Conservation (phyloP, 176 grass and related monocot species). For the Carex scoparia region DNA sequence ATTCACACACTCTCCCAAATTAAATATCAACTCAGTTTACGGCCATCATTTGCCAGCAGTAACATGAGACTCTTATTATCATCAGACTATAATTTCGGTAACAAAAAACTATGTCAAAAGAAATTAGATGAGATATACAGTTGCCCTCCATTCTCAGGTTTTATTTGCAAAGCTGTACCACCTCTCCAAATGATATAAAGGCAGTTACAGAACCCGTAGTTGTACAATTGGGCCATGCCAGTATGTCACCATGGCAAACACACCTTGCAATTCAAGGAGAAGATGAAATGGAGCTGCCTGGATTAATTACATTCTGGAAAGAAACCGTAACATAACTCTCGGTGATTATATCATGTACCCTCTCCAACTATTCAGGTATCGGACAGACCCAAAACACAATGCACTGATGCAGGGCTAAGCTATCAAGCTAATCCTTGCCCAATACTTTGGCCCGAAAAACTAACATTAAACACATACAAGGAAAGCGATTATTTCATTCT, state of each 20-base stretch:
- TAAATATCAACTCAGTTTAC: too few relatives aligned
- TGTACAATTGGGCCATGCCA: neutral
- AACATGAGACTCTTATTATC: too few relatives aligned
- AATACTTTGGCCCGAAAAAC: neutral
- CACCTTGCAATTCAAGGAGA: neutral
- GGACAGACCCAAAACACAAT: neutral
- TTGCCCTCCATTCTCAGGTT: neutral
- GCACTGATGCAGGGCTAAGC: neutral
- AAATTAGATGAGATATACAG: neutral
- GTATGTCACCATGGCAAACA: neutral
- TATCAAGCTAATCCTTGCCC: neutral
- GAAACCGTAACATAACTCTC: too few relatives aligned
- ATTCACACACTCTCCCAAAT: too few relatives aligned
- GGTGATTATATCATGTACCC: too few relatives aligned
- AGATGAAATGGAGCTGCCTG: neutral
- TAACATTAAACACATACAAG: neutral
- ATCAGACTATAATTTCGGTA: too few relatives aligned
- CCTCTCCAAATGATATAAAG: neutral
- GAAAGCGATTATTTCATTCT: conserved; percentile 23
- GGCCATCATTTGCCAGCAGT: too few relatives aligned
- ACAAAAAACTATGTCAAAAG: too few relatives aligned
- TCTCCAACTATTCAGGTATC: too few relatives aligned
- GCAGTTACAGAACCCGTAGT: neutral
- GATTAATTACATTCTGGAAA: neutral
- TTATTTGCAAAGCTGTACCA: too few relatives aligned